Percentiles rank a stretch among this genome's conserved stretches.
Conservation (phyloP, 257 asterid species). For the Fraxinus pennsylvanica region DNA sequence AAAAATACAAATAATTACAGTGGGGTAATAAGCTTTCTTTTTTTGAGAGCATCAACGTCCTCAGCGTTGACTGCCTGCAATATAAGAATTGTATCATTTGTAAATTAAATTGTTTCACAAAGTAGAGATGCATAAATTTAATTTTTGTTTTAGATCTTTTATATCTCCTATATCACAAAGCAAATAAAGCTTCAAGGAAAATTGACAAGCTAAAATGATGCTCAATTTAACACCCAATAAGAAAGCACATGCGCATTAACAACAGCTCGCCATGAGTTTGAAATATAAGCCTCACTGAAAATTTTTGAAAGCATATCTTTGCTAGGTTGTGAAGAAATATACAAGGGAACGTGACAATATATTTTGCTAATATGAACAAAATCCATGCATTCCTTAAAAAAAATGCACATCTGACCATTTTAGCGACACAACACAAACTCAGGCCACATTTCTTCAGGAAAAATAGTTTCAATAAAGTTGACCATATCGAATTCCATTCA, state of each 20-base stretch:
- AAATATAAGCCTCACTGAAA: neutral
- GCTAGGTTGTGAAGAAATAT: conserved; percentile 4
- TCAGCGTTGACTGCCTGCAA: conserved; percentile 62
- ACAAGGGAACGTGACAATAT: neutral
- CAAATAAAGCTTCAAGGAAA: conserved; percentile 17
- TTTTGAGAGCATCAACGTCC: conserved; percentile 78
- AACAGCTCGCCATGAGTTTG: neutral
- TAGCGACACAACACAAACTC: neutral
- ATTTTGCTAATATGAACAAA: neutral
- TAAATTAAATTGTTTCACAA: neutral
- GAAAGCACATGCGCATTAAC: neutral
- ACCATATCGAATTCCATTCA: neutral
- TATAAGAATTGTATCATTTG: conserved; percentile 12
- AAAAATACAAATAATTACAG: conserved; percentile 52
- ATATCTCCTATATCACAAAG: neutral
- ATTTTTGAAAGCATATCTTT: neutral
- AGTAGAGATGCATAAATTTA: neutral
- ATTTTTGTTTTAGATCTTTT: neutral
- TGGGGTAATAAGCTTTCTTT: conserved; percentile 69
- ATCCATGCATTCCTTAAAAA: neutral
- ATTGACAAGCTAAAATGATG: conserved; percentile 14
- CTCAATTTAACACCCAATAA: conserved; percentile 2
- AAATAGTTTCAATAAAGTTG: neutral
- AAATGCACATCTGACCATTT: conserved; percentile 6
- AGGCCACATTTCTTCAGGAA: conserved; percentile 1